Percentiles rank a stretch among this genome's conserved stretches.
phyloP scores from a whole-genome alignment of 495 filamentous ascomycete genomes.

The Mycothermus thermophilus region DNA sequence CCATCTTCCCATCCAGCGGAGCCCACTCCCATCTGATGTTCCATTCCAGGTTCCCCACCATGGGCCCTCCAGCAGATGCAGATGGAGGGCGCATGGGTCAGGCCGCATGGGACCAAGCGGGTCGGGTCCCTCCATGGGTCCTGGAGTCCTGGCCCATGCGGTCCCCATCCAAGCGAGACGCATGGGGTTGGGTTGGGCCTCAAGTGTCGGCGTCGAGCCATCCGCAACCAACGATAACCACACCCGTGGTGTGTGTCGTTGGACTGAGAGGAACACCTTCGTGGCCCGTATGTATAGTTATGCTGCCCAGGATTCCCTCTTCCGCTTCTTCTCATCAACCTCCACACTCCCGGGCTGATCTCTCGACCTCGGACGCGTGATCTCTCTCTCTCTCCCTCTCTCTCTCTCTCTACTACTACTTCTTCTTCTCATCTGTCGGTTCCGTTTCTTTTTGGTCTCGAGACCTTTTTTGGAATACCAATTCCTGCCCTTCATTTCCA shows the following conservation, averaged over 20 bases:
- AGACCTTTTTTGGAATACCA: conserved; percentile 29
- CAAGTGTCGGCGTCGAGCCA: conserved; percentile 10
- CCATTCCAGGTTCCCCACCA: conserved; percentile 26
- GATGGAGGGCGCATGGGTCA: conserved; percentile 18
- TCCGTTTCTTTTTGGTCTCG: conserved; percentile 36
- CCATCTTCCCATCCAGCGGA: conserved; percentile 15
- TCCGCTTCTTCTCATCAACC: conserved; percentile 26
- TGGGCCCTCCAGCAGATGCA: conserved; percentile 36
- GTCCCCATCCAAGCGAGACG: conserved; percentile 35
- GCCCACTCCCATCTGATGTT: conserved; percentile 34
- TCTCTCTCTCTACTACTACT: too few species aligned
- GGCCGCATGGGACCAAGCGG: not conserved
- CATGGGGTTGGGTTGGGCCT: conserved; percentile 11
- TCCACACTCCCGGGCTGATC: conserved; percentile 37
- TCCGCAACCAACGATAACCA: conserved; percentile 21
- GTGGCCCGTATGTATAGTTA: not conserved
- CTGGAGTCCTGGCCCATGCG: conserved; percentile 21
- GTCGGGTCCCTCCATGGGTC: conserved; percentile 12
- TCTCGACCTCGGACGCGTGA: conserved; percentile 33
- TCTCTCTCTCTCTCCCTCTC: conserved; percentile 19
- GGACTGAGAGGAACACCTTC: conserved; percentile 2
- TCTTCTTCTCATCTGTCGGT: conserved; percentile 38
- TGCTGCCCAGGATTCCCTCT: conserved; percentile 28
- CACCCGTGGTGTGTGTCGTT: not conserved
- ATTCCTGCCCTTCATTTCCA: conserved; percentile 35